phyloP scores from a whole-genome alignment of 495 filamentous ascomycete genomes.

The Alectoria sarmentosa region DNA sequence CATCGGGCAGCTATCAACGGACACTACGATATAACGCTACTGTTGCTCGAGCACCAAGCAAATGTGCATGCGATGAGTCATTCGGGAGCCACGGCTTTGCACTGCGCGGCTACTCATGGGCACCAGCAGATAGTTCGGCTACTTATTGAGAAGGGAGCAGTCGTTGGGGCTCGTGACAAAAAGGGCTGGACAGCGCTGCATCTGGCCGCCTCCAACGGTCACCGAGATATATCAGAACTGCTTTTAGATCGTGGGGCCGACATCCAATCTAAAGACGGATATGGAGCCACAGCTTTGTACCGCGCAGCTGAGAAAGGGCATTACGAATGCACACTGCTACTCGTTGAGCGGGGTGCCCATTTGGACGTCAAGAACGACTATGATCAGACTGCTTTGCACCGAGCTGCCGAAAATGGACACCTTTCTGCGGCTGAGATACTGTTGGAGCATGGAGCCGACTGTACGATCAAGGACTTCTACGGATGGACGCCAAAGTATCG shows the following conservation, averaged over 20 bases:
- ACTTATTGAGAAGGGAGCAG: not conserved
- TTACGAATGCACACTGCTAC: not conserved
- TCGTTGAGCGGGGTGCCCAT: not conserved
- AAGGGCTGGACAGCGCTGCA: slow-evolving; percentile 2
- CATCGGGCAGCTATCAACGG: slow-evolving; percentile 14
- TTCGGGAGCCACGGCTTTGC: not conserved
- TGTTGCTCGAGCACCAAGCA: slow-evolving; percentile 20
- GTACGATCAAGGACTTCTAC: slow-evolving; percentile 8
- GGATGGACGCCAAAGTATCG: slow-evolving; percentile 8
- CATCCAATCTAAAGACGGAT: not conserved
- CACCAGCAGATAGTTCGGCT: not conserved
- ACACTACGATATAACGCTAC: slow-evolving; percentile 1
- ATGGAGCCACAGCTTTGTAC: slow-evolving; percentile 5
- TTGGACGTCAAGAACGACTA: not conserved
- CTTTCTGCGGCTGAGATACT: not conserved
- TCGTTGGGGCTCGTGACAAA: not conserved
- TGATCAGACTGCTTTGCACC: slow-evolving; percentile 6
- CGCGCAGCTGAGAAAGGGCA: not conserved
- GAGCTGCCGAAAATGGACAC: not conserved
- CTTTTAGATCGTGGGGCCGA: slow-evolving; percentile 7
- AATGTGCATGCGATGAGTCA: not conserved
- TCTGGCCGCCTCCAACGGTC: not conserved
- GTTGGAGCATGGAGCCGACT: not conserved
- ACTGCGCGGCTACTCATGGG: not conserved
- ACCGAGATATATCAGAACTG: not conserved